Evolutionary conservation across 371 early-diverging fungal species (phyloP).

Genomic region (Mucor racemosus): DNA sequence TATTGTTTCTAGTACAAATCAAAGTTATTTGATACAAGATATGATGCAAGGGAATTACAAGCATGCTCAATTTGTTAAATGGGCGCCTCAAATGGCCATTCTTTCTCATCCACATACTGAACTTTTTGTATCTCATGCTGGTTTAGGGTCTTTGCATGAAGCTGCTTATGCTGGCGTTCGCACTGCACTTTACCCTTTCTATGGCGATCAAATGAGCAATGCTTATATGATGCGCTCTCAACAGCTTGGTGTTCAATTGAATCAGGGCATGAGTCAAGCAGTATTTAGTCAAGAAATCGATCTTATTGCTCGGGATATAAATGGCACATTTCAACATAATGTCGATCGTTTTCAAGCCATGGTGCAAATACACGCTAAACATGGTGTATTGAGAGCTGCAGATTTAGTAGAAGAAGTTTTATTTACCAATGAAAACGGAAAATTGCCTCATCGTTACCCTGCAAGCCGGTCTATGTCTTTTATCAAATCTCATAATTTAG

Average conservation of each 20-base stretch:
- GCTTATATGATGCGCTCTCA: slow-evolving; percentile 9
- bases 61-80: slow-evolving; percentile 18
- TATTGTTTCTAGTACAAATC: slow-evolving; percentile 5
- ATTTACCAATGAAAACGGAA: slow-evolving; percentile 19
- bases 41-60: slow-evolving; percentile 7
- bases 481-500: slow-evolving; percentile 33
- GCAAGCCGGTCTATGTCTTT: slow-evolving; percentile 28
- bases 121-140: slow-evolving; percentile 46
- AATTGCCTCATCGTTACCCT: slow-evolving; percentile 26
- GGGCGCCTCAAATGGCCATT: slow-evolving; percentile 51
- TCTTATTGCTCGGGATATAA: slow-evolving; percentile 11
- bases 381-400: slow-evolving; percentile 21
- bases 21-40: neutral
- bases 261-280: neutral
- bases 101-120: slow-evolving; percentile 34
- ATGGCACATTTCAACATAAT: slow-evolving; percentile 10
- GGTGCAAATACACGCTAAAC: slow-evolving; percentile 25
- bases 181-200: slow-evolving; percentile 42
- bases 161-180: slow-evolving; percentile 36
- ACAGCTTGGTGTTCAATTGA: slow-evolving; percentile 8
- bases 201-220: slow-evolving; percentile 40
- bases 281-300: slow-evolving; percentile 4
- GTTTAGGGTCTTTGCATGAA: slow-evolving; percentile 42
- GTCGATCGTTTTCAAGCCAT: slow-evolving; percentile 23
- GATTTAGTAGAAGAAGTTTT: slow-evolving; percentile 35